Evolutionary conservation across 306 rosid species (phyloP).

Genomic region (Albizia julibrissin): DNA sequence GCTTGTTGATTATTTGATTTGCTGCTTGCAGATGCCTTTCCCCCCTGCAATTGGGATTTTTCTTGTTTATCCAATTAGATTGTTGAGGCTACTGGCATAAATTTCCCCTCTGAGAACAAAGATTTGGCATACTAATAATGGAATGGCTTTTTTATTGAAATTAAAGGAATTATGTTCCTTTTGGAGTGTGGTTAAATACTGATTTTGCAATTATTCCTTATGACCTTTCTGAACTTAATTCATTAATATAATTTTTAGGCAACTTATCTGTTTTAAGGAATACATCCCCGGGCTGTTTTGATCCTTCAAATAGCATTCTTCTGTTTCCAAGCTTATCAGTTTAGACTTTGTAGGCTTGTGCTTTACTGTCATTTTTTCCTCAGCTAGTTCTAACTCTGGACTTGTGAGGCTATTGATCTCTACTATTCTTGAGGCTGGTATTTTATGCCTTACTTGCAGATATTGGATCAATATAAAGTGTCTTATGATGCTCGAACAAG

Average conservation of each 20-base stretch:
- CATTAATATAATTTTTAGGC: conserved; percentile 17
- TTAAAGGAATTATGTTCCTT: conserved; percentile 17
- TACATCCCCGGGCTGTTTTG: conserved; percentile 13
- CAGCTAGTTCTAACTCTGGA: conserved; percentile 19
- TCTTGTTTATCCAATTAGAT: conserved; percentile 1
- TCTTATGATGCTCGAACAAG: conserved; percentile 76
- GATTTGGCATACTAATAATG: conserved; percentile 13
- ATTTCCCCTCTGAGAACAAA: background rate
- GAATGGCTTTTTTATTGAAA: conserved; percentile 7
- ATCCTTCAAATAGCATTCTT: conserved; percentile 17
- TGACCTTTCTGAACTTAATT: conserved; percentile 2
- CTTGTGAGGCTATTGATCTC: conserved; percentile 22
- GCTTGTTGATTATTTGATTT: conserved; percentile 8
- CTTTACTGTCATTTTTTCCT: conserved; percentile 29
- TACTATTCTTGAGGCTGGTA: conserved; percentile 27
- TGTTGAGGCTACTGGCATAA: conserved; percentile 5
- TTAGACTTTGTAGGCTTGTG: conserved; percentile 24
- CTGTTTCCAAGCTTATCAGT: conserved; percentile 19
- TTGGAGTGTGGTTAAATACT: conserved; percentile 12
- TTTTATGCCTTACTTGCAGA: conserved; percentile 53
- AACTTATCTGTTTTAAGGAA: conserved; percentile 4
- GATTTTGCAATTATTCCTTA: background rate
- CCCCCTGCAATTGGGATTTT: background rate
- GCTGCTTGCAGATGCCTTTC: background rate
- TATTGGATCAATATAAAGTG: conserved; percentile 85